A percentile compares a stretch with the other conserved stretches of the same genome.
These are phyloP conservation scores for Monosporascus sp. DNA, from an alignment of 2,329 filamentous ascomycete genomes.

Conservation along the genomic window DNA sequence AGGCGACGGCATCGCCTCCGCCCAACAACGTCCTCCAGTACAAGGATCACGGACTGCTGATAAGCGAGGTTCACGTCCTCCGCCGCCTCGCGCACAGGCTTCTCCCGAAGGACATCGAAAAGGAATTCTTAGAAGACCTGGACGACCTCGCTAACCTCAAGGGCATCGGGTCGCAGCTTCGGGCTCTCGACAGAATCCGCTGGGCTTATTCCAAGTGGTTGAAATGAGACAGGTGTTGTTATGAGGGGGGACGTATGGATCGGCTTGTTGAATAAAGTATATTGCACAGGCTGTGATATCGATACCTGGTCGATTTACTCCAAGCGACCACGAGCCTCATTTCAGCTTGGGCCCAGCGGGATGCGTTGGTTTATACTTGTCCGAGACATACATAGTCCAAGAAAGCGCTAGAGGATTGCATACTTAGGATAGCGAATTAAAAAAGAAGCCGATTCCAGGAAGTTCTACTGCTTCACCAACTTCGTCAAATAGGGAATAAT, in stretches of 20 bases:
- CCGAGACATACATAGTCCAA: too few species aligned
- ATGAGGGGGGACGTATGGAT: not conserved
- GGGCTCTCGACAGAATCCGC: conserved; percentile 74
- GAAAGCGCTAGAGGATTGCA: too few species aligned
- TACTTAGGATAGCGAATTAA: too few species aligned
- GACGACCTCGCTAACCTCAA: conserved; percentile 80
- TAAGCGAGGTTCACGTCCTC: conserved; percentile 85
- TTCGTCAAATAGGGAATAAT: too few species aligned
- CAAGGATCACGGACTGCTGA: conserved; percentile 83
- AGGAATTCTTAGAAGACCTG: conserved; percentile 85
- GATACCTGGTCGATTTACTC: too few species aligned
- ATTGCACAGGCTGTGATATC: too few species aligned
- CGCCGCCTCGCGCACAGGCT: conserved; percentile 61
- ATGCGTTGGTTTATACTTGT: too few species aligned
- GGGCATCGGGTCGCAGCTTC: conserved; percentile 71
- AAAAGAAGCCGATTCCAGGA: too few species aligned
- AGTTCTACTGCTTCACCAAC: too few species aligned
- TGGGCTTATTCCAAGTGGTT: conserved; percentile 88
- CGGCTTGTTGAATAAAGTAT: too few species aligned
- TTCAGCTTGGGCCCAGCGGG: too few species aligned
- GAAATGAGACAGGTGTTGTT: conserved; percentile 14
- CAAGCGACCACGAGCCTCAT: too few species aligned
- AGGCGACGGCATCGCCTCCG: conserved; percentile 61
- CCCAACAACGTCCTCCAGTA: conserved; percentile 75
- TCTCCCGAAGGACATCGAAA: conserved; percentile 68